Evolutionary conservation across 805 yeast genomes (phyloP), one percentile per base, ranked within the genome.

Genomic region (Clavispora fructus): DNA sequence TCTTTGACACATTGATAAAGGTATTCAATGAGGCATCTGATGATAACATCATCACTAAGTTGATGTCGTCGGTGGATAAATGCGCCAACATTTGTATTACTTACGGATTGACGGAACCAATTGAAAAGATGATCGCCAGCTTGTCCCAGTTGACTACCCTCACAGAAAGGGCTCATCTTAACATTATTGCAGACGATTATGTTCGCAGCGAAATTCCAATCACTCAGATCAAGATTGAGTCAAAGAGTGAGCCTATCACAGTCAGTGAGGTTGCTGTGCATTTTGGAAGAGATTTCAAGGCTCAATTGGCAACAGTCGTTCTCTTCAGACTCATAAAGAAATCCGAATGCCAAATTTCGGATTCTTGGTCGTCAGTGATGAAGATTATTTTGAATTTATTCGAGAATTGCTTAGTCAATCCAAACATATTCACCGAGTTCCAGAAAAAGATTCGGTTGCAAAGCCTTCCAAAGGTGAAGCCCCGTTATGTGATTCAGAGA

Each of bases 21-120:
- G 88, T 92, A 37, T 94, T 89, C 65, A 83, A 86, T 27, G 87
- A 87, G 43, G 96, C 98, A 0, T 71, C 88, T 0, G 97, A 94
- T 61, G 98, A 94, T 62, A 87, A 88, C 41, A 82, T 94, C 9
- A 83, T 90, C 41, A 83, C 94, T 0, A 78, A 92, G 47, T 87
- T 94, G 71, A 83, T 94, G 72, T 78, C 96, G 0, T 87, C 92
- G 2, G 75, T 92, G 55, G 97, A 91, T 59, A 90, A 87, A 61
- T 79, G 94, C 51, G 86, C 96, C 0, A 77, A 73, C 28, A 79
- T 94, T 47, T 89, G 97, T 11, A 69, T 83, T 0, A 78, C 70
- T 50, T 89, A 82, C 64, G 74, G 75, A 10, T 63, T 85, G 46
- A 64, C 70, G 23, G 73, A 72, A 0, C 70, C 82, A 10, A 75